Percentiles rank a stretch among this genome's conserved stretches.
These are phyloP conservation scores for Nasturtium officinale DNA, from an alignment of 345 rosid genomes.

Conservation along the genomic window DNA sequence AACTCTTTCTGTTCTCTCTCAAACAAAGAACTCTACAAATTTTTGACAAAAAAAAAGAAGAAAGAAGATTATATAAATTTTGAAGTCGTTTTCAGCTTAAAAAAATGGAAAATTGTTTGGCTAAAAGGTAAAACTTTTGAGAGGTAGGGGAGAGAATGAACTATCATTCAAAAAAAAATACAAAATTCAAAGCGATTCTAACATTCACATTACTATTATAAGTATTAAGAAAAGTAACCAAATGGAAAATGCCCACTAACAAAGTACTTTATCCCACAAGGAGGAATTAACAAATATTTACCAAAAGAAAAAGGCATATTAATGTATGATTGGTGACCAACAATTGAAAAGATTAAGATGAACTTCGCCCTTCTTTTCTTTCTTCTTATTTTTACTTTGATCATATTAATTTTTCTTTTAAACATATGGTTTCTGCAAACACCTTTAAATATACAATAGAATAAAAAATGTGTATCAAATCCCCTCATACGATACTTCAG, in stretches of 20 bases:
- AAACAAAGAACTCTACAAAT: not conserved
- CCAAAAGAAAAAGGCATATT: conserved; percentile 31
- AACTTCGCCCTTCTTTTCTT: conserved; percentile 55
- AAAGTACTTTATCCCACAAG: conserved; percentile 45
- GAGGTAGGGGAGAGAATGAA: conserved; percentile 36
- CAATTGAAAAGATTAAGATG: conserved; percentile 57
- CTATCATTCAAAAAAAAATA: conserved; percentile 34
- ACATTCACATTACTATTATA: not conserved
- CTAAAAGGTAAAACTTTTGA: conserved; percentile 39
- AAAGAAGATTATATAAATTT: not conserved
- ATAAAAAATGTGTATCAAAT: conserved; percentile 31
- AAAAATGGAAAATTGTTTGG: not conserved
- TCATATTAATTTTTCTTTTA: not conserved
- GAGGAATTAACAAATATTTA: conserved; percentile 37
- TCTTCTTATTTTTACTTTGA: conserved; percentile 50
- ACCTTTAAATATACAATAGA: conserved; percentile 30
- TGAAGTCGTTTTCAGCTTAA: conserved; percentile 32
- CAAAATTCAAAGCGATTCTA: conserved; percentile 21
- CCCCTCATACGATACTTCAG: conserved; percentile 54
- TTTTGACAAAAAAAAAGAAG: no score
- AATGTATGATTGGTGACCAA: conserved; percentile 57
- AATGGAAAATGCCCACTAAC: conserved; percentile 76
- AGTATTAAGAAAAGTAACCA: conserved; percentile 29
- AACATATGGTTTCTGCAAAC: conserved; percentile 18
- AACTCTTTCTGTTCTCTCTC: not conserved